Conservation (phyloP, 176 grass and related monocot genomes). For the Bothriochloa decipiens region DNA sequence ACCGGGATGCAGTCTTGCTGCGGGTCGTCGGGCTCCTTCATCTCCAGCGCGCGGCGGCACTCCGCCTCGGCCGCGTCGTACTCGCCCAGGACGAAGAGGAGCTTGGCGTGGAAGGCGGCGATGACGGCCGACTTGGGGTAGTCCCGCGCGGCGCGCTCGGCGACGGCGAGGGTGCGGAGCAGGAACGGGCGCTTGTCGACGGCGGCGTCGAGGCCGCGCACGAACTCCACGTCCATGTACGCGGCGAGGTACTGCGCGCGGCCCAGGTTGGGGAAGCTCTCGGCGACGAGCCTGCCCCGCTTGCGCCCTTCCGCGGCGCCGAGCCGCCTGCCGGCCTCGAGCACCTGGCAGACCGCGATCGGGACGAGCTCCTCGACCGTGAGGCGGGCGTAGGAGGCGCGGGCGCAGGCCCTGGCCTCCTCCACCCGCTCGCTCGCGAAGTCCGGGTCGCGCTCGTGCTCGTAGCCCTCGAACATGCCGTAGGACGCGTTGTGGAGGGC, state of each 20-base stretch:
- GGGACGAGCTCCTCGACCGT: constrained; percentile 7
- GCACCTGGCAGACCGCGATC: not conserved
- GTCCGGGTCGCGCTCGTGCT: constrained; percentile 3
- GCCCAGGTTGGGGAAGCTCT: not conserved
- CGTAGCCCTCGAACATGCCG: constrained; percentile 9
- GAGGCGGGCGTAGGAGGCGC: not conserved
- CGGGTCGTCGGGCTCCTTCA: constrained; percentile 35
- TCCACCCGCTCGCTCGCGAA: constrained; percentile 4
- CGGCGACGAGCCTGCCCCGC: not conserved
- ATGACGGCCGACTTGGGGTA: constrained; percentile 34
- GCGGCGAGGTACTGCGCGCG: constrained; percentile 33
- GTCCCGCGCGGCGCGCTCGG: not conserved
- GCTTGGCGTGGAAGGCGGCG: constrained; percentile 33
- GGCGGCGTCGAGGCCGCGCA: constrained; percentile 36
- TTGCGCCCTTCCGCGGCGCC: not conserved
- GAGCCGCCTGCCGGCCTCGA: not conserved
- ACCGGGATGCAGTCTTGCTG: constrained; percentile 26
- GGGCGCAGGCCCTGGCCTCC: not conserved
- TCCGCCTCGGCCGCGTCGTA: constrained; percentile 33
- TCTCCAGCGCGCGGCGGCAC: constrained; percentile 15
- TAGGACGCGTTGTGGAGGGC: constrained; percentile 24
- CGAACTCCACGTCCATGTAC: constrained; percentile 42
- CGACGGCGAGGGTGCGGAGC: constrained; percentile 24
- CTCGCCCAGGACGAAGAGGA: constrained; percentile 41
- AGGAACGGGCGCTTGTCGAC: constrained; percentile 38